A percentile compares a stretch with the other conserved stretches of the same genome.
phyloP scores from a whole-genome alignment of 1,139 yeast species.

The Protomyces macrosporus region DNA sequence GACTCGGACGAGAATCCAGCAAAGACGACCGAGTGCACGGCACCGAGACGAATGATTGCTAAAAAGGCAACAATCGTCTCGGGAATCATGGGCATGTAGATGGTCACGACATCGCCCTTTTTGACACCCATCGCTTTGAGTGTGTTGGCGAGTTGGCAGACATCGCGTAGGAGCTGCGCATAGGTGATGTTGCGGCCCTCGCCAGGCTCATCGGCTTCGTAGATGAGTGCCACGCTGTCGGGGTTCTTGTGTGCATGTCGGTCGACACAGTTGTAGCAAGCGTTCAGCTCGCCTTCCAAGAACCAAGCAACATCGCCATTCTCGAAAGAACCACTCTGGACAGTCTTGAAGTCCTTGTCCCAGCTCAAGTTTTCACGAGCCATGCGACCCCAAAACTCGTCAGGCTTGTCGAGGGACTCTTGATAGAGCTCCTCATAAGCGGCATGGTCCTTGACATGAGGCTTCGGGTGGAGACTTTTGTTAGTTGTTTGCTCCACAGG shows the following conservation, averaged over 20 bases:
- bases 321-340: conserved; percentile 60
- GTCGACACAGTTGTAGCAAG: conserved; percentile 92
- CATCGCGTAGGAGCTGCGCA: conserved; percentile 80
- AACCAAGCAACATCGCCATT: conserved; percentile 91
- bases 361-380: conserved; percentile 76
- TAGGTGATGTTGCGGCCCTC: conserved; percentile 69
- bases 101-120: conserved; percentile 95
- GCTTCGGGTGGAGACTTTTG: conserved; percentile 38
- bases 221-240: conserved; percentile 74
- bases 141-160: conserved; percentile 82
- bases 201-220: conserved; percentile 89
- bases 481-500: not conserved
- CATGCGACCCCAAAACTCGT: conserved; percentile 72
- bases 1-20: conserved; percentile 97
- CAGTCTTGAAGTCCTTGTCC: conserved; percentile 77
- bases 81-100: conserved; percentile 95
- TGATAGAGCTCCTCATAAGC: conserved; percentile 70
- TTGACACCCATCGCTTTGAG: conserved; percentile 78
- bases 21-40: conserved; percentile 90
- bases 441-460: conserved; percentile 48
- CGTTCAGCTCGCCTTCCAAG: conserved; percentile 86
- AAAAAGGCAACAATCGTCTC: conserved; percentile 91
- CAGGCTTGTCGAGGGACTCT: conserved; percentile 76
- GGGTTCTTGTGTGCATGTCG: conserved; percentile 88
- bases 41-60: conserved; percentile 93